Percentiles rank a stretch among this genome's conserved stretches.
Evolutionary conservation across 2,329 filamentous ascomycete genomes (phyloP).

Genomic region (Scortechinia acanthostroma): DNA sequence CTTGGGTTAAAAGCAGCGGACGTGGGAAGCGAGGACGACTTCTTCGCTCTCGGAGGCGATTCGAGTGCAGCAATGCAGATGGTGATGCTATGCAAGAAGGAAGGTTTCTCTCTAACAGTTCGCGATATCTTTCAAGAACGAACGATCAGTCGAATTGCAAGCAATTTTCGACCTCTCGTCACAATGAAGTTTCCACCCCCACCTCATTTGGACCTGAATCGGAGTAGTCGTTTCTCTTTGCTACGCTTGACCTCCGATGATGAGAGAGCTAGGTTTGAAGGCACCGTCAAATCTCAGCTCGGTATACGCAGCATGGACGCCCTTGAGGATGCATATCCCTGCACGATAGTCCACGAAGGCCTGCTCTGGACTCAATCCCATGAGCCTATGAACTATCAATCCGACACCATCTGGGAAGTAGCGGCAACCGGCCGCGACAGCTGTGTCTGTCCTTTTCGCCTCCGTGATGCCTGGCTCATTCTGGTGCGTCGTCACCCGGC

Average conservation of each 20-base stretch:
- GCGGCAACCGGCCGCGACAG: slow-evolving; percentile 6
- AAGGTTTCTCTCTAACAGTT: not conserved
- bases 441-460: not conserved
- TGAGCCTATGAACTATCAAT: slow-evolving; percentile 22
- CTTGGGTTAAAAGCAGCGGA: not conserved
- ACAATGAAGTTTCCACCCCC: not conserved
- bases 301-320: not conserved
- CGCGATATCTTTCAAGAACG: no score
- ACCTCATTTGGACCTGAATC: not conserved
- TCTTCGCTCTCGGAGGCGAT: not conserved
- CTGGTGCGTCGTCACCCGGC: not conserved
- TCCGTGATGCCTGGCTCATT: not conserved
- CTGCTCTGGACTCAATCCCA: slow-evolving; percentile 23
- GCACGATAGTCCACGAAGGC: slow-evolving; percentile 31
- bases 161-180: no score
- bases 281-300: no score
- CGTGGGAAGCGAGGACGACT: no score
- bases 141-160: slow-evolving; percentile 3
- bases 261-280: no score
- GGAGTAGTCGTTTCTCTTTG: no score
- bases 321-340: slow-evolving; percentile 23
- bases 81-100: not conserved
- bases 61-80: not conserved
- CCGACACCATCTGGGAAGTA: slow-evolving; percentile 24
- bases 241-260: no score